phyloP scores from a whole-genome alignment of 2,329 filamentous ascomycete genomes.

The Fusarium sublunatum region DNA sequence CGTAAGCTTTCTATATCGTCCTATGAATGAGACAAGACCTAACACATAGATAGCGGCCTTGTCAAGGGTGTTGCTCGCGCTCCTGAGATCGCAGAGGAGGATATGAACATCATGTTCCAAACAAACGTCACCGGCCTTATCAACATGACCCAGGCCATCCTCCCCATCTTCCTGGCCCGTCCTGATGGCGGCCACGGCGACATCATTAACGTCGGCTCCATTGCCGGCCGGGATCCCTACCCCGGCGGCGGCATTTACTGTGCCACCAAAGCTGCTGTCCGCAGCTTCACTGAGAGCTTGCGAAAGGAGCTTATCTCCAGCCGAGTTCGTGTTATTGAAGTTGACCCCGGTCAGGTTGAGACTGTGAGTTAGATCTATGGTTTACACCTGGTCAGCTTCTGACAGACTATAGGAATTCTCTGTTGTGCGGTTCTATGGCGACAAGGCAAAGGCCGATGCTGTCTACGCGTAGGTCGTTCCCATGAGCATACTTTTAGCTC shows the following conservation, averaged over 20 bases:
- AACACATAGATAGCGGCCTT: slow-evolving; percentile 70
- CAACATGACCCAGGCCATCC: slow-evolving; percentile 92
- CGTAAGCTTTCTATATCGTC: slow-evolving; percentile 65
- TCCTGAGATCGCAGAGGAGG: slow-evolving; percentile 82
- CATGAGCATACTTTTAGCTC: no score
- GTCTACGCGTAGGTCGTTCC: slow-evolving; percentile 78
- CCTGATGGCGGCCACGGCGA: slow-evolving; percentile 83
- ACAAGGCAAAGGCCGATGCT: slow-evolving; percentile 88
- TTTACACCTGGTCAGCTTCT: slow-evolving; percentile 3
- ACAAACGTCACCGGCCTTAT: slow-evolving; percentile 97
- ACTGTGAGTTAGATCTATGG: slow-evolving; percentile 65
- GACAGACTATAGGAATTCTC: slow-evolving; percentile 76
- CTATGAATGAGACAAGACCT: slow-evolving; percentile 2
- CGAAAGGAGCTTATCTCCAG: slow-evolving; percentile 85
- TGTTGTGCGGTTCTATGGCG: slow-evolving; percentile 86
- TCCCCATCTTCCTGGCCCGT: slow-evolving; percentile 83
- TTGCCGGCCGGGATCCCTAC: slow-evolving; percentile 88
- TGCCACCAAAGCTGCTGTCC: slow-evolving; percentile 89
- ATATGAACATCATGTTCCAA: slow-evolving; percentile 87
- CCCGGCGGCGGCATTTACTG: slow-evolving; percentile 91
- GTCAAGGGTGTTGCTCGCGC: slow-evolving; percentile 90
- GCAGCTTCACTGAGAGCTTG: slow-evolving; percentile 84
- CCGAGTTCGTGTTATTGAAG: slow-evolving; percentile 83
- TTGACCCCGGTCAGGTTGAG: slow-evolving; percentile 94
- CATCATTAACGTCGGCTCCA: slow-evolving; percentile 93